Percentiles rank a stretch among this genome's conserved stretches.
These are phyloP conservation scores for Talaromyces albobiverticillius DNA, from an alignment of 2,329 filamentous ascomycete species.

Conservation along the genomic window DNA sequence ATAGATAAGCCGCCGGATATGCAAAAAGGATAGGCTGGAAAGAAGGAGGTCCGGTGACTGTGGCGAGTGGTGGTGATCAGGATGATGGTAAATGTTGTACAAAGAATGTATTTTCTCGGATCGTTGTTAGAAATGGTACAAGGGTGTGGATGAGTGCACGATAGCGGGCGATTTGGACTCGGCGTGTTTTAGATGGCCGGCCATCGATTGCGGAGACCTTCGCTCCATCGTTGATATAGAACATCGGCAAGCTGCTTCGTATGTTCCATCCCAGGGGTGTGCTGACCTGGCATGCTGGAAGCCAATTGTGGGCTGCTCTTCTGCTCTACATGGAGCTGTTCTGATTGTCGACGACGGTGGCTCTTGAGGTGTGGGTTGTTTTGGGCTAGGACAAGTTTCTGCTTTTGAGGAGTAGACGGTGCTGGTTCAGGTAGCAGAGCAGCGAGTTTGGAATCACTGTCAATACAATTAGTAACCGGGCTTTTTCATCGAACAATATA, in stretches of 20 bases:
- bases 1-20: not conserved
- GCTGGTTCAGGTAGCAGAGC: conserved; percentile 35
- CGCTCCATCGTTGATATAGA: conserved; percentile 85
- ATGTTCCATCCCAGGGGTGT: conserved; percentile 80
- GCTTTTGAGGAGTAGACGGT: conserved; percentile 44
- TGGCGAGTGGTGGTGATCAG: not conserved
- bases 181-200: conserved; percentile 28
- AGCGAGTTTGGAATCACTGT: conserved; percentile 39
- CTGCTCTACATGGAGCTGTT: conserved; percentile 31
- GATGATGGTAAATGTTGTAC: conserved; percentile 14
- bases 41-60: not conserved
- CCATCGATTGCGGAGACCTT: conserved; percentile 74
- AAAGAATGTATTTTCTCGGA: conserved; percentile 15
- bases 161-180: not conserved
- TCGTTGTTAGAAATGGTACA: conserved; percentile 4
- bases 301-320: conserved; percentile 36
- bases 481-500: not conserved
- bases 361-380: conserved; percentile 83
- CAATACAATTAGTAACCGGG: not conserved
- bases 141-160: not conserved
- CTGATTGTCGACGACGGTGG: conserved; percentile 64
- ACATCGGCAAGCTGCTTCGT: conserved; percentile 85
- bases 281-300: conserved; percentile 56
- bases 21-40: not conserved
- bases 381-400: conserved; percentile 72